phyloP scores from a whole-genome alignment of 2,329 filamentous ascomycete species.

The Fusarium sp. region DNA sequence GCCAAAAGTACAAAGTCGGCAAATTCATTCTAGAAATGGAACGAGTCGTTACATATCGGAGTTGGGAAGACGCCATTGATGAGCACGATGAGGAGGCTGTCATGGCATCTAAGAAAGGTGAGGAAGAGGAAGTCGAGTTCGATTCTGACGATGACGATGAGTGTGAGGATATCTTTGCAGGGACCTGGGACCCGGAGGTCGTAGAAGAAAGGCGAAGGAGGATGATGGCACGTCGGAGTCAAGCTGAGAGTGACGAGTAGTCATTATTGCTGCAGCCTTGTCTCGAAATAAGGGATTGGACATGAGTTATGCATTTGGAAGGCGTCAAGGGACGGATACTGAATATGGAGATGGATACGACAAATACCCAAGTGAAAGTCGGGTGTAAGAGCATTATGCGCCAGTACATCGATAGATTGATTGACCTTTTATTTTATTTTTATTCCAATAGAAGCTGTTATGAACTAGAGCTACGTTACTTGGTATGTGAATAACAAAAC shows the following conservation, averaged over 20 bases:
- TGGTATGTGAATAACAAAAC: background rate
- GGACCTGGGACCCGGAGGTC: constrained; percentile 67
- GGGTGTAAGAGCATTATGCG: constrained; percentile 13
- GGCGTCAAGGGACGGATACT: constrained; percentile 39
- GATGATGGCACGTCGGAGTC: constrained; percentile 49
- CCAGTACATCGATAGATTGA: background rate
- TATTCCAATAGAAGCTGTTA: constrained; percentile 1
- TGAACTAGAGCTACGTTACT: constrained; percentile 14
- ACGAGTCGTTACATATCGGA: constrained; percentile 62
- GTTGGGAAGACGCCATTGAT: constrained; percentile 59
- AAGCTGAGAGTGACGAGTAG: constrained; percentile 26
- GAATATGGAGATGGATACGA: constrained; percentile 10
- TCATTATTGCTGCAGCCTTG: constrained; percentile 10
- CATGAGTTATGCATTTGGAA: constrained; percentile 19
- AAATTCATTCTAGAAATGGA: constrained; percentile 75
- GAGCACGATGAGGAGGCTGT: constrained; percentile 18
- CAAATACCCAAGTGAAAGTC: constrained; percentile 37
- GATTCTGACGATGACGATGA: constrained; percentile 75
- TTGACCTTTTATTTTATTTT: constrained; percentile 4
- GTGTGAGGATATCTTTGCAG: constrained; percentile 73
- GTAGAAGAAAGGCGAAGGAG: constrained; percentile 60
- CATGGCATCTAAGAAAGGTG: constrained; percentile 15
- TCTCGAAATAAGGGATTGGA: constrained; percentile 1
- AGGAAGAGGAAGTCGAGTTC: constrained; percentile 59
- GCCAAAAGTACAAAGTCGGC: constrained; percentile 74